Evolutionary conservation across 1,284 basidiomycete genomes (phyloP), one percentile per base, ranked within the genome.

Genomic region (Cryptococcus neoformans): DNA sequence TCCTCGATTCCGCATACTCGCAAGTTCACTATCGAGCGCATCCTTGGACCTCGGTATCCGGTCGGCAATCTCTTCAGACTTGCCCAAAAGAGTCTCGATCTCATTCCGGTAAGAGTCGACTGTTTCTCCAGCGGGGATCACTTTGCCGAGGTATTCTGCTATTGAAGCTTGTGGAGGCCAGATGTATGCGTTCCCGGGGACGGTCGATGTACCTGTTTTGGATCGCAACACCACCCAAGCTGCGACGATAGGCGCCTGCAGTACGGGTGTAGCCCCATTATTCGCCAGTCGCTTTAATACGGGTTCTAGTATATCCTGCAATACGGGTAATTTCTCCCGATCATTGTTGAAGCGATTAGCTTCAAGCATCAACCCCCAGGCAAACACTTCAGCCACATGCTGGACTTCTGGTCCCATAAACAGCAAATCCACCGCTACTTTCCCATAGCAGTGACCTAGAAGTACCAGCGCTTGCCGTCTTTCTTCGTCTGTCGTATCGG

Each of bases 191-290:
- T 12, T 44, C 16, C 28, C 17, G 12, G 44, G 36, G 8, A 4
- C 12, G 8, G 45, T 52, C 9, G 10, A 9, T 8, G 38, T 28
- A 6, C 39, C 38, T 1, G 50, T 16, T 21, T 46, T 44, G 6
- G n/a, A 17, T 35, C 55, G 42, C 35, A 60, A 37, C 5, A 60
- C 16, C 4, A 44, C 51, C 58, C 58, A 60, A 8, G 47, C 54
- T 12, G 51, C 37, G 0, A 48, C 53, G n/a, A 54, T 49, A 11
- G 28, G 28, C 12, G 52, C 14, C 11, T 11, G 16, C 9, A 53
- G 21, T n/a, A 45, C 39, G 16, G 44, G 36, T 14, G 44, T 42
- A 14, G 38, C 17, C 49, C 46, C 28, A 10, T 21, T 14, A 28
- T 49, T 41, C 6, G 34, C 28, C 34, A 45, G 41, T 28, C 49